These are phyloP conservation scores for Fusarium haematococcum DNA, from an alignment of 2,329 filamentous ascomycete genomes.

Conservation along the genomic window DNA sequence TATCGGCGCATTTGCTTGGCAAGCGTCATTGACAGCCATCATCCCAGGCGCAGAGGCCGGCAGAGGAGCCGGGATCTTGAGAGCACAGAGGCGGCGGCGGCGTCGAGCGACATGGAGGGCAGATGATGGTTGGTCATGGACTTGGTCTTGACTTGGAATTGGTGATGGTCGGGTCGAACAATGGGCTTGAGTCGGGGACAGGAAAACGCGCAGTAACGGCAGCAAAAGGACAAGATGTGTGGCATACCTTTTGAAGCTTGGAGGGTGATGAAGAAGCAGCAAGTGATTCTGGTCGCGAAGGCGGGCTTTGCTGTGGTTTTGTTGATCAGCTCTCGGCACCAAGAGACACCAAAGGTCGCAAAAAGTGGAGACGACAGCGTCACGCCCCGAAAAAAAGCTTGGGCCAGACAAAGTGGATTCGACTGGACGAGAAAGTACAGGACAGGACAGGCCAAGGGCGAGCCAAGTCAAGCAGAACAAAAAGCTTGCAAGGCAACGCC, in stretches of 20 bases:
- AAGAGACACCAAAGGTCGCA: constrained; percentile 40
- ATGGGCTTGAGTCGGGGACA: constrained; percentile 10
- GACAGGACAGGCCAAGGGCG: constrained; percentile 7
- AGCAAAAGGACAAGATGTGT: constrained; percentile 9
- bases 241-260: constrained; percentile 45
- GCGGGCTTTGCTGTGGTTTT: constrained; percentile 47
- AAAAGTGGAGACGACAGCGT: constrained; percentile 44
- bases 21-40: constrained; percentile 19
- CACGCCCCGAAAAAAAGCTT: constrained; percentile 42
- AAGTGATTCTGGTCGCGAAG: constrained; percentile 41
- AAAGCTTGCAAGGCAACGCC: neutral
- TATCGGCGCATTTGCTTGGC: constrained; percentile 22
- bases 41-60: constrained; percentile 13
- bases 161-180: constrained; percentile 14
- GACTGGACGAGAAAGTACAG: neutral
- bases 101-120: constrained; percentile 19
- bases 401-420: constrained; percentile 20
- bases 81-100: constrained; percentile 2
- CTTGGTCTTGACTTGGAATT: constrained; percentile 15
- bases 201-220: constrained; percentile 3
- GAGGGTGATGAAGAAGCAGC: constrained; percentile 48
- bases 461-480: neutral
- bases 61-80: constrained; percentile 20
- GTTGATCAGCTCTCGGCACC: constrained; percentile 45
- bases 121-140: constrained; percentile 15